Conservation (phyloP, 768 basidiomycete species). For the Podaxis pistillaris region DNA sequence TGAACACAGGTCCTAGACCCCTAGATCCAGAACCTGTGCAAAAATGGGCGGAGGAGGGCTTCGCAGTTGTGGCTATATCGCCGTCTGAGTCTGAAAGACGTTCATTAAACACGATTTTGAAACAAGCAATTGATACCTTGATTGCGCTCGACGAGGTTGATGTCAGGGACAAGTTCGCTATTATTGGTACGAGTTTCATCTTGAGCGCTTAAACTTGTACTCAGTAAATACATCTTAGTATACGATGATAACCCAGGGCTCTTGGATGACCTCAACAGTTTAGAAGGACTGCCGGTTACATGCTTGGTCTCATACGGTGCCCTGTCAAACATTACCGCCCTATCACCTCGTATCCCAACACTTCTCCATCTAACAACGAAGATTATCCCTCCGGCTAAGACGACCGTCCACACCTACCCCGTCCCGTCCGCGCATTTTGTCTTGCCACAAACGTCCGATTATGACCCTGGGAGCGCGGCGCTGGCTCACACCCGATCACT, state of each 20-base stretch:
- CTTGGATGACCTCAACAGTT: slow-evolving; percentile 24
- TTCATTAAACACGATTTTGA: slow-evolving; percentile 28
- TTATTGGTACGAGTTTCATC: slow-evolving; percentile 34
- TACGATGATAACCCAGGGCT: slow-evolving; percentile 33
- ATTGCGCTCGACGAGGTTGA: slow-evolving; percentile 36
- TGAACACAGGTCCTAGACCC: slow-evolving; percentile 25
- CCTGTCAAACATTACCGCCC: slow-evolving; percentile 16
- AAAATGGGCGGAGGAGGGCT: slow-evolving; percentile 59
- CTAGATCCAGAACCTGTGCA: slow-evolving; percentile 48
- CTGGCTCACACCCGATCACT: slow-evolving; percentile 46
- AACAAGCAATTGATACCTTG: slow-evolving; percentile 33
- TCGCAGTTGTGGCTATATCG: slow-evolving; percentile 41
- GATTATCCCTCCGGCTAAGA: slow-evolving; percentile 14
- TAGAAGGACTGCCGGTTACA: slow-evolving; percentile 28
- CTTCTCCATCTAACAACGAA: slow-evolving; percentile 33
- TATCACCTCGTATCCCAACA: slow-evolving; percentile 29
- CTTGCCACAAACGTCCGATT: slow-evolving; percentile 38
- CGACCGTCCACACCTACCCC: slow-evolving; percentile 29
- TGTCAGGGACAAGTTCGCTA: slow-evolving; percentile 41
- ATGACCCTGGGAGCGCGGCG: slow-evolving; percentile 39
- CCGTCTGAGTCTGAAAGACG: slow-evolving; percentile 14
- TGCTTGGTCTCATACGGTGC: slow-evolving; percentile 39
- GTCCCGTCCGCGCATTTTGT: slow-evolving; percentile 39
- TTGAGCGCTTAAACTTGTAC: neutral
- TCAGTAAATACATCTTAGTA: slow-evolving; percentile 16